A percentile compares a stretch with the other conserved stretches of the same genome.
Conservation (phyloP, 768 basidiomycete species). For the Epithele typhae region DNA sequence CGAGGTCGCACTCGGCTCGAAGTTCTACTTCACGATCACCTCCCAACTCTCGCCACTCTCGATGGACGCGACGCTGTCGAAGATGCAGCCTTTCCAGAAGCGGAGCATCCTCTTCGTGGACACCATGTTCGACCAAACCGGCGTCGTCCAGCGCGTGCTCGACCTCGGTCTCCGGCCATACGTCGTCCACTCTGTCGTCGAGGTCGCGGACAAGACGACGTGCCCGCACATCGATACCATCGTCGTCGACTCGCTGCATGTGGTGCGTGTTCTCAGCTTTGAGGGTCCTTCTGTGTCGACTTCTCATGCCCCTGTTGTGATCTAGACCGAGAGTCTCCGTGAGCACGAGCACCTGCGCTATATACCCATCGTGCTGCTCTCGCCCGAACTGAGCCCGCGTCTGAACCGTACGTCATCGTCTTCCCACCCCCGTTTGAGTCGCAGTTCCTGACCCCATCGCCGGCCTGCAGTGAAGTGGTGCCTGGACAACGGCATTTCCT, state of each 20-base stretch:
- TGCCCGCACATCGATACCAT: slow-evolving; percentile 93
- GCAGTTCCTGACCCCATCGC: slow-evolving; percentile 14
- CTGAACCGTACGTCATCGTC: slow-evolving; percentile 56
- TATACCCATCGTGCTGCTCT: slow-evolving; percentile 90
- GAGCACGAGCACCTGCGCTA: slow-evolving; percentile 94
- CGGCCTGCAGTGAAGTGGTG: slow-evolving; percentile 81
- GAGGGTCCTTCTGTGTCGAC: slow-evolving; percentile 1
- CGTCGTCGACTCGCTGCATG: slow-evolving; percentile 82
- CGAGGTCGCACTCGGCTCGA: slow-evolving; percentile 87
- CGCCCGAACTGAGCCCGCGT: slow-evolving; percentile 65
- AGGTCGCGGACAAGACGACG: slow-evolving; percentile 76
- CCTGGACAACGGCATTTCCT: slow-evolving; percentile 91
- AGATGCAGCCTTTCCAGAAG: slow-evolving; percentile 84
- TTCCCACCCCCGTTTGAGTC: no score
- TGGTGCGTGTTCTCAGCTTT: slow-evolving; percentile 58
- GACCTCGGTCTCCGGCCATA: slow-evolving; percentile 78
- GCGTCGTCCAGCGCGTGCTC: slow-evolving; percentile 70
- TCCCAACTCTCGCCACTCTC: slow-evolving; percentile 76
- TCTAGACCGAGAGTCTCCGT: slow-evolving; percentile 81
- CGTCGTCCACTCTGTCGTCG: slow-evolving; percentile 72
- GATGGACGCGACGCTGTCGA: slow-evolving; percentile 65
- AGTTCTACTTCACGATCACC: slow-evolving; percentile 95
- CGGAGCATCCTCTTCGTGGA: slow-evolving; percentile 92
- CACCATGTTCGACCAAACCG: slow-evolving; percentile 69
- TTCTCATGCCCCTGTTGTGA: not conserved